Base-by-base conservation (phyloP, 2,329 filamentous ascomycete genomes). In the Sphaerostilbella broomeana region DNA sequence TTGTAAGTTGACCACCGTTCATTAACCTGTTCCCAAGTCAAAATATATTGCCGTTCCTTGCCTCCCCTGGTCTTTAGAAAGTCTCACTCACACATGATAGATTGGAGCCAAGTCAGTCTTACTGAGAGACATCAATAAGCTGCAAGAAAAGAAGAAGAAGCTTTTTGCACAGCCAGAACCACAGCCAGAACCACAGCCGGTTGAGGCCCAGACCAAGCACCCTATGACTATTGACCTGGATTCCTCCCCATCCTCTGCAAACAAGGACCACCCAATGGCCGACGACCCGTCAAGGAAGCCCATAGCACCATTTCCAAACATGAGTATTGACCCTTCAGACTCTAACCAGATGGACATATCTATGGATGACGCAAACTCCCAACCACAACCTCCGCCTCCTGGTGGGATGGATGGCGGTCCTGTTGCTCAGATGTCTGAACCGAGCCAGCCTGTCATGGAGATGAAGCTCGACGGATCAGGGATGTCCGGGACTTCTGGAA, bases 271-370 rank as follows among this genome's bases (percentile, higher is more conserved):
- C 39, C 51, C 56, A 11, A 50, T 55, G 36, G 59, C 57, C 32
- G 53, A 61, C 21, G 62, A 64, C 38, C 55, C 50, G n/a, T 40
- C 47, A 6, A 50, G 46, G 22, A 68, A 65, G 49, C 62, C 69
- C 11, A 63, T 73, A 35, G 75, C 75, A 12, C 68, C 75, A 0
- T 70, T 77, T 45, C 70, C 74, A 2, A 70, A 77, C 46, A 77
- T 77, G 71, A 72, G 70, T 19, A 64, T 73, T 57, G 68, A 61
- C 19, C 64, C 64, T 44, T 49, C 61, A 29, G 55, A 57, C 8
- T 8, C 45, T 5, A 29, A 39, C 7, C 26, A 20, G 6, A 38
- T 43, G 31, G 41, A 43, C n/a, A 27, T 43, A 7, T 35, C 42
- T 7, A 18, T 17, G n/a, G 26, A 31, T 10, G 38, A 35, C 6